Conservation (phyloP, 2,329 filamentous ascomycete genomes). For the Setomelanomma holmii region DNA sequence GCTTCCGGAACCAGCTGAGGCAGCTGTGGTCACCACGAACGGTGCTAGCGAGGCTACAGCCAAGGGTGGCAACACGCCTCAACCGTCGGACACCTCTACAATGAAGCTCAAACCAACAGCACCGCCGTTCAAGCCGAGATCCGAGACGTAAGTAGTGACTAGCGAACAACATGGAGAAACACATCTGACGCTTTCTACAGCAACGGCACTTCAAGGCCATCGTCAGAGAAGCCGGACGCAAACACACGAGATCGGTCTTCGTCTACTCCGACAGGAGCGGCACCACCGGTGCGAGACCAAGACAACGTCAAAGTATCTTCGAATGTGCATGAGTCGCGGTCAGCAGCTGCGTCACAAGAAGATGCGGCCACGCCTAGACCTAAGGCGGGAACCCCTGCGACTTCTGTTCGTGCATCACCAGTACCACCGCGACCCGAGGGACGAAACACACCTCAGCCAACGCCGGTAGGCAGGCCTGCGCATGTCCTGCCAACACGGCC, state of each 20-base stretch:
- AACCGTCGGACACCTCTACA: conserved; percentile 51
- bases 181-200: conserved; percentile 28
- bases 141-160: conserved; percentile 36
- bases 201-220: conserved; percentile 41
- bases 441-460: conserved; percentile 37
- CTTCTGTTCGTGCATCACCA: conserved; percentile 12
- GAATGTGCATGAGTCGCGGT: conserved; percentile 16
- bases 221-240: conserved; percentile 22
- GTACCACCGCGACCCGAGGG: conserved; percentile 43
- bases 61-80: conserved; percentile 48
- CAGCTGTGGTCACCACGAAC: conserved; percentile 27
- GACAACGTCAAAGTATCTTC: conserved; percentile 17
- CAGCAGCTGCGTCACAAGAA: conserved; percentile 21
- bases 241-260: conserved; percentile 15
- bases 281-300: conserved; percentile 26
- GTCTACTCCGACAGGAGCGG: conserved; percentile 19
- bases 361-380: conserved; percentile 20
- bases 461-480: conserved; percentile 34
- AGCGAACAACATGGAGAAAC: neutral
- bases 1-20: conserved; percentile 27
- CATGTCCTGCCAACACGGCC: conserved; percentile 64
- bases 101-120: conserved; percentile 62
- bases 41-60: conserved; percentile 34
- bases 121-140: conserved; percentile 67
- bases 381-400: neutral